These are phyloP conservation scores for Osmozyma mogii DNA, from an alignment of 805 yeast genomes.

Conservation along the genomic window DNA sequence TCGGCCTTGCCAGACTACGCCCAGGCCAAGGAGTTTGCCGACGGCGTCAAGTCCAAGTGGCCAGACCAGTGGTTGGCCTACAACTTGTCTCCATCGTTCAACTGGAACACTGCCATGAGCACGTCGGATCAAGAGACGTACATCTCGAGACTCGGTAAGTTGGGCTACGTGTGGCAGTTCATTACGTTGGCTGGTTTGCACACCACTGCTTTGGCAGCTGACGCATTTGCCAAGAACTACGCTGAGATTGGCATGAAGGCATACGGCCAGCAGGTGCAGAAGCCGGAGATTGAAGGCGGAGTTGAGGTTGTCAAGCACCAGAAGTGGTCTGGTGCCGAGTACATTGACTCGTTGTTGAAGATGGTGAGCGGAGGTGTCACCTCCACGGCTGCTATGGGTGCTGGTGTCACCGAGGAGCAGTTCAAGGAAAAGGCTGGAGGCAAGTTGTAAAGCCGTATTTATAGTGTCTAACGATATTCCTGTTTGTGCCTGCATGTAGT, in stretches of 20 bases:
- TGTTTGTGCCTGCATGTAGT: too few relatives aligned
- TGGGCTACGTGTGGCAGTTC: constrained; percentile 97
- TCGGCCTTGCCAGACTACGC: constrained; percentile 87
- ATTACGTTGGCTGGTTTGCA: constrained; percentile 96
- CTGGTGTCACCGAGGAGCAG: constrained; percentile 96
- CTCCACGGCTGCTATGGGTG: constrained; percentile 97
- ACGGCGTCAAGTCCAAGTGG: constrained; percentile 70
- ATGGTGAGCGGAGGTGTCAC: constrained; percentile 91
- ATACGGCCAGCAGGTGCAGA: constrained; percentile 81
- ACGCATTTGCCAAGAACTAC: constrained; percentile 73
- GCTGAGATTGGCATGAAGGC: constrained; percentile 89
- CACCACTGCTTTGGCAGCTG: constrained; percentile 88
- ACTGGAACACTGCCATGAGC: constrained; percentile 94
- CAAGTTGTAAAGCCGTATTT: constrained; percentile 16
- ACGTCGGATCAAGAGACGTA: constrained; percentile 83
- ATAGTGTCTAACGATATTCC: too few relatives aligned
- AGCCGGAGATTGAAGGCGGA: constrained; percentile 76
- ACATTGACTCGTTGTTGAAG: constrained; percentile 83
- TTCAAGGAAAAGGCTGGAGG: constrained; percentile 42
- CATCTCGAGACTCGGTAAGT: constrained; percentile 73
- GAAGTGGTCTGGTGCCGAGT: constrained; percentile 98
- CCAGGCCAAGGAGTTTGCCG: constrained; percentile 93
- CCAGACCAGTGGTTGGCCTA: constrained; percentile 96
- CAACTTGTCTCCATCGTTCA: constrained; percentile 94
- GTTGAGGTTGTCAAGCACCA: constrained; percentile 97